A percentile compares a stretch with the other conserved stretches of the same genome.
Conservation (phyloP, 2,329 filamentous ascomycete species). For the Capronia americana region DNA sequence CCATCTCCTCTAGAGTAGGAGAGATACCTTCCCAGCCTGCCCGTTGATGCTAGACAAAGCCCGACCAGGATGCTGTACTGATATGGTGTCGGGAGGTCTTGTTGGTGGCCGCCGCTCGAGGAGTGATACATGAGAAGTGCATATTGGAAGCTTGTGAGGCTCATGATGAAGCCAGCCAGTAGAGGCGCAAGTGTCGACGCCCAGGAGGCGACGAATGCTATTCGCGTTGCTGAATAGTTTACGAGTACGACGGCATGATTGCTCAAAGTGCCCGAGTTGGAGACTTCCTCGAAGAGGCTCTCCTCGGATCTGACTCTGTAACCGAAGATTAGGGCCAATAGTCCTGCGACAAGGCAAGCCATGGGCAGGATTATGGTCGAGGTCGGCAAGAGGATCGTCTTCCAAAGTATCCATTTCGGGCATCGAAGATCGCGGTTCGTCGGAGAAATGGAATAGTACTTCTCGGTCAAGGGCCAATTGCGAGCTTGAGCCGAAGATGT, state of each 20-base stretch:
- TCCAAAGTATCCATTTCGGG: slow-evolving; percentile 24
- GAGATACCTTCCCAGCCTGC: slow-evolving; percentile 34
- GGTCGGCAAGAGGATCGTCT: slow-evolving; percentile 33
- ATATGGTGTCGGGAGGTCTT: slow-evolving; percentile 37
- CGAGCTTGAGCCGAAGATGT: slow-evolving; percentile 6
- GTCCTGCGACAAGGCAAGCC: slow-evolving; percentile 32
- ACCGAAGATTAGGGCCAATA: slow-evolving; percentile 36
- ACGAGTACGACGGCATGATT: slow-evolving; percentile 35
- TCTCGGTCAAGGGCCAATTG: slow-evolving; percentile 30
- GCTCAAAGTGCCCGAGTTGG: slow-evolving; percentile 23
- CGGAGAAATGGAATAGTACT: slow-evolving; percentile 25
- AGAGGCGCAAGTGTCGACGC: slow-evolving; percentile 38
- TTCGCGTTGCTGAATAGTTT: slow-evolving; percentile 38
- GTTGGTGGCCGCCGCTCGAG: slow-evolving; percentile 24
- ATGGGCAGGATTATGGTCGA: slow-evolving; percentile 35
- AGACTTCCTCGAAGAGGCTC: slow-evolving; percentile 27
- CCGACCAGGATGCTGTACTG: slow-evolving; percentile 38
- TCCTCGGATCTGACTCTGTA: slow-evolving; percentile 33
- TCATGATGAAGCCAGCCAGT: slow-evolving; percentile 38
- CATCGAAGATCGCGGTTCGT: slow-evolving; percentile 19
- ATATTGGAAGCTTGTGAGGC: slow-evolving; percentile 26
- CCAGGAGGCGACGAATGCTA: slow-evolving; percentile 38
- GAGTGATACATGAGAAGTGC: slow-evolving; percentile 30
- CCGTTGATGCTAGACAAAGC: slow-evolving; percentile 35
- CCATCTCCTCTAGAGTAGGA: slow-evolving; percentile 30